A percentile compares a stretch with the other conserved stretches of the same genome.
Conservation (phyloP, 805 yeast genomes). For the Candida loeiensis region DNA sequence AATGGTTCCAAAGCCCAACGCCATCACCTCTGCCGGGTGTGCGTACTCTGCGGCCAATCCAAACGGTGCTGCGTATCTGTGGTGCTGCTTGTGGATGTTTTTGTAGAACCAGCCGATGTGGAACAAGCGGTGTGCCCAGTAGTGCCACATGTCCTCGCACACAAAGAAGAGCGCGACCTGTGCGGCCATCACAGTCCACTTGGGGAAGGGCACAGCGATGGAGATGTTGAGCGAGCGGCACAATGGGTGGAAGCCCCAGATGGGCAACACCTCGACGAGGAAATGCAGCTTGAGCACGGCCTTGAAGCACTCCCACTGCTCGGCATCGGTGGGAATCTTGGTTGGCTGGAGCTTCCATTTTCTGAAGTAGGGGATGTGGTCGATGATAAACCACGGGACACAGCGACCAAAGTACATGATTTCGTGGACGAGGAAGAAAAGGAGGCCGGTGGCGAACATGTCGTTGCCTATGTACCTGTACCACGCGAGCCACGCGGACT, state of each 20-base stretch:
- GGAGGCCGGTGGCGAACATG: slow-evolving; percentile 53
- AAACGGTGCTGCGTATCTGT: slow-evolving; percentile 59
- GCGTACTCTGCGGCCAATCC: slow-evolving; percentile 62
- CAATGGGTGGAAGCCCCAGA: slow-evolving; percentile 61
- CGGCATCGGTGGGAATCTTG: slow-evolving; percentile 50
- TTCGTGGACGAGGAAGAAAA: slow-evolving; percentile 54
- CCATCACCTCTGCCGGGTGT: slow-evolving; percentile 56
- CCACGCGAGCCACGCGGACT: slow-evolving; percentile 55
- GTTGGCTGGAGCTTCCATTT: slow-evolving; percentile 53
- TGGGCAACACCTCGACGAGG: slow-evolving; percentile 57
- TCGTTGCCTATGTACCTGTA: slow-evolving; percentile 53
- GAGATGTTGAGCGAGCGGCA: slow-evolving; percentile 47
- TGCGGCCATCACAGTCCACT: slow-evolving; percentile 34
- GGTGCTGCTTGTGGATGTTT: slow-evolving; percentile 58
- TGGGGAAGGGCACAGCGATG: slow-evolving; percentile 53
- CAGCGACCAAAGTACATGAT: slow-evolving; percentile 57
- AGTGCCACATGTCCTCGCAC: slow-evolving; percentile 58
- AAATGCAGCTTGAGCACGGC: slow-evolving; percentile 55
- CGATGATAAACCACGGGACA: slow-evolving; percentile 56
- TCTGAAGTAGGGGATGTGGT: slow-evolving; percentile 48
- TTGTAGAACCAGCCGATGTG: slow-evolving; percentile 56
- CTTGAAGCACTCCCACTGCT: slow-evolving; percentile 61
- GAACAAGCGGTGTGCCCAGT: slow-evolving; percentile 55
- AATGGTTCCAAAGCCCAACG: slow-evolving; percentile 57
- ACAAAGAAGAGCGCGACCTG: slow-evolving; percentile 51